These are phyloP conservation scores for Ascochyta viciae-villosae DNA, from an alignment of 2,329 filamentous ascomycete species.

Conservation along the genomic window DNA sequence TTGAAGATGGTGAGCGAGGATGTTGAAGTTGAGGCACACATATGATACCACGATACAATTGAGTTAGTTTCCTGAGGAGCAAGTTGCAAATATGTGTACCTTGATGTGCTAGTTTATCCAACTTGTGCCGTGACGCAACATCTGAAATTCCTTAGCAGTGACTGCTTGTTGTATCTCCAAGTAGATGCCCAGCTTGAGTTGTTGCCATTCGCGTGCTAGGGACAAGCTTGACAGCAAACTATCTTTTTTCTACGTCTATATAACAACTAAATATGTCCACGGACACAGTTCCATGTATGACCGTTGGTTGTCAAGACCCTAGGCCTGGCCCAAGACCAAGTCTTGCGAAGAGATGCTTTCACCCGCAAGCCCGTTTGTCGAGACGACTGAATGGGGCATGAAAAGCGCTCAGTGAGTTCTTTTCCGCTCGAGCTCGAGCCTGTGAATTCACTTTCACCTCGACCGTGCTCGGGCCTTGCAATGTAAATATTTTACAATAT, in stretches of 20 bases:
- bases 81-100: background rate
- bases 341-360: background rate
- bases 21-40: background rate
- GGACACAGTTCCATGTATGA: background rate
- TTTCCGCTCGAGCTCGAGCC: background rate
- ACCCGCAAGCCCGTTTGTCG: background rate
- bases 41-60: slow-evolving; percentile 3
- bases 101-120: background rate
- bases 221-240: background rate
- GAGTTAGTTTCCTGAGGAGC: background rate
- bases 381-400: background rate
- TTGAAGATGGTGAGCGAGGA: background rate
- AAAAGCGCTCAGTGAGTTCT: background rate
- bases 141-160: background rate
- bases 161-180: background rate
- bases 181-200: background rate
- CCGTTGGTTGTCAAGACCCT: background rate
- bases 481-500: background rate
- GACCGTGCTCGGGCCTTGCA: background rate
- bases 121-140: background rate
- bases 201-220: background rate
- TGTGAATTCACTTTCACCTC: background rate
- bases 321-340: background rate
- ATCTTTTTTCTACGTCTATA: background rate
- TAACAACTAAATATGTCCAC: background rate